Conservation (phyloP, 768 basidiomycete genomes). For the Psilocybe sp. region DNA sequence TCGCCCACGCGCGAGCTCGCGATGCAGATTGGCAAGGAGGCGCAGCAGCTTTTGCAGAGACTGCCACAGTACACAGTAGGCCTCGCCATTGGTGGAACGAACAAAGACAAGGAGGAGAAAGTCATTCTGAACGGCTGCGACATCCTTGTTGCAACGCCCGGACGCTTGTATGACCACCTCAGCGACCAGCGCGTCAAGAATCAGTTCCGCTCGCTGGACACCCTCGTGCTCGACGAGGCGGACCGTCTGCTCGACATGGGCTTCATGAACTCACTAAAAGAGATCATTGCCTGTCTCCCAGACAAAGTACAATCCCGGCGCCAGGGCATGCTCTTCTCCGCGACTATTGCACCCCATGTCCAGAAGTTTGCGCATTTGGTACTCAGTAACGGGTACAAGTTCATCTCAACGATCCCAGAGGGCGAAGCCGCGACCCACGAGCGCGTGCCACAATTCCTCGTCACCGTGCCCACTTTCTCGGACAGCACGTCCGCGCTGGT, state of each 20-base stretch:
- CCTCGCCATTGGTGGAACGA: slow-evolving; percentile 56
- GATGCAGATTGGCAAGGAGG: slow-evolving; percentile 55
- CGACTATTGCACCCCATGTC: slow-evolving; percentile 45
- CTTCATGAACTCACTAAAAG: slow-evolving; percentile 65
- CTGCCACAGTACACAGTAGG: slow-evolving; percentile 42
- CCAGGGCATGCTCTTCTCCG: slow-evolving; percentile 70
- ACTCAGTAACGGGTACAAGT: slow-evolving; percentile 26
- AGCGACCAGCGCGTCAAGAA: slow-evolving; percentile 32
- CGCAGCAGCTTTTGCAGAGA: slow-evolving; percentile 36
- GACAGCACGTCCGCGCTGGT: slow-evolving; percentile 5
- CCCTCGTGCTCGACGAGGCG: slow-evolving; percentile 69
- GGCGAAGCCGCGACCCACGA: slow-evolving; percentile 62
- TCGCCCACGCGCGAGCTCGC: slow-evolving; percentile 77
- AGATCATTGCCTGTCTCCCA: slow-evolving; percentile 48
- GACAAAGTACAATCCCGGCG: slow-evolving; percentile 33
- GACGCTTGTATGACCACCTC: slow-evolving; percentile 71
- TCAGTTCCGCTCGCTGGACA: slow-evolving; percentile 35
- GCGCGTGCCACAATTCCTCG: slow-evolving; percentile 31
- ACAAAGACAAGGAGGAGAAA: slow-evolving; percentile 22
- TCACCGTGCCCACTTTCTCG: slow-evolving; percentile 9
- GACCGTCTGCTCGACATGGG: slow-evolving; percentile 75
- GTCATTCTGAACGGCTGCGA: slow-evolving; percentile 26
- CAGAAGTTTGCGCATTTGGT: slow-evolving; percentile 6
- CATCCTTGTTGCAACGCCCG: slow-evolving; percentile 73
- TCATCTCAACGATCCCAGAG: slow-evolving; percentile 56